phyloP scores from a whole-genome alignment of 2,329 filamentous ascomycete species.

The Arachnopeziza araneosa region DNA sequence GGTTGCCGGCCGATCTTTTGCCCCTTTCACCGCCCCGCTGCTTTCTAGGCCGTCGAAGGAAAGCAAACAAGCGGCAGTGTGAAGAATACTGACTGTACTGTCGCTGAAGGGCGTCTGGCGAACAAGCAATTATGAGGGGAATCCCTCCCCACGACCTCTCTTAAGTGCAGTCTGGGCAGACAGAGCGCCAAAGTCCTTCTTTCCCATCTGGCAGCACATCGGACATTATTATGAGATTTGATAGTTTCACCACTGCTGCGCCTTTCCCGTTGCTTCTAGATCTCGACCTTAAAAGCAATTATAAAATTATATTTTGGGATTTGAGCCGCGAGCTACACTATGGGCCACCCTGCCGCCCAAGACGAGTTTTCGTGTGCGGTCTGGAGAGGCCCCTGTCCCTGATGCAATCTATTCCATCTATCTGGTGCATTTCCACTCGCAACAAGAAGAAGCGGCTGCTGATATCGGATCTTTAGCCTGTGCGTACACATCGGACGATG shows the following conservation, averaged over 20 bases:
- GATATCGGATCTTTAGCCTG: not conserved
- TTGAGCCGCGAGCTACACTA: not conserved
- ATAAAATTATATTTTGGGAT: not conserved
- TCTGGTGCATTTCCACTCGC: too few species aligned
- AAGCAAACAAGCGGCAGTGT: too few species aligned
- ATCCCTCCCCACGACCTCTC: not conserved
- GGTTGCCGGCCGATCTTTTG: too few species aligned
- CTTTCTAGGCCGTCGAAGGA: too few species aligned
- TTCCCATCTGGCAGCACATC: not conserved
- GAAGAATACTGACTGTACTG: too few species aligned
- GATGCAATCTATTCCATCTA: too few species aligned
- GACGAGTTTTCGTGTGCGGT: too few species aligned
- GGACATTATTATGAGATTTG: not conserved
- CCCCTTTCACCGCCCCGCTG: too few species aligned
- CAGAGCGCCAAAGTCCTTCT: not conserved
- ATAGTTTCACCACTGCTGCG: not conserved
- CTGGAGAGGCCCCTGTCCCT: too few species aligned
- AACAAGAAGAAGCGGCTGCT: not conserved
- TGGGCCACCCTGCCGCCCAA: not conserved
- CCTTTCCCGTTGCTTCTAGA: not conserved
- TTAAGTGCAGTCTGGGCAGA: not conserved
- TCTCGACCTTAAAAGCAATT: not conserved
- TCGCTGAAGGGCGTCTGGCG: too few species aligned
- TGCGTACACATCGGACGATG: not conserved
- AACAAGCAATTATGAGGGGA: not conserved